Conservation (phyloP, 331 rosid species). For the Malus hybrid region DNA sequence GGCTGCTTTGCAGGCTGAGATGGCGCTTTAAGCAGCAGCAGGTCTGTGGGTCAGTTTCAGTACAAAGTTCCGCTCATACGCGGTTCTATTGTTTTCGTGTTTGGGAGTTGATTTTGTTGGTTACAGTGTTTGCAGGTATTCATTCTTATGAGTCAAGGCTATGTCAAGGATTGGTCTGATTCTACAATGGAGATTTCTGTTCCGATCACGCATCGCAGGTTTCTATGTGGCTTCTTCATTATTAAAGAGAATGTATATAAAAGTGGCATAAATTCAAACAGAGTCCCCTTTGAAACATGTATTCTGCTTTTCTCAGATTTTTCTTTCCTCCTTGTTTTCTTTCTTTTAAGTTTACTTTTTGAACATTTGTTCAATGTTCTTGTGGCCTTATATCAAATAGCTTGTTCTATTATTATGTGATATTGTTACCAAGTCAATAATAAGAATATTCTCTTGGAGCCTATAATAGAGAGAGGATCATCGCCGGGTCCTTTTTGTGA, state of each 20-base stretch:
- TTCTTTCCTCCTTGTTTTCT: background rate
- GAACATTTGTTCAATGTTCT: background rate
- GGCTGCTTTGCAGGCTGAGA: slow-evolving; percentile 96
- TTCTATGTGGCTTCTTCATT: slow-evolving; percentile 25
- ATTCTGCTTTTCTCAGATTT: background rate
- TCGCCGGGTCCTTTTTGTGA: too few species aligned
- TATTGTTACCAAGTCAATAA: background rate
- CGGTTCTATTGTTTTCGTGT: too few species aligned
- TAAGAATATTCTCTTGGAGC: background rate
- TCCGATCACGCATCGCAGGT: slow-evolving; percentile 16
- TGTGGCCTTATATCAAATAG: background rate
- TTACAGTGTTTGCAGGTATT: slow-evolving; percentile 29
- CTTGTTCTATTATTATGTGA: background rate
- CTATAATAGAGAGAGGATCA: too few species aligned
- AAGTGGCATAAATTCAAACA: slow-evolving; percentile 26
- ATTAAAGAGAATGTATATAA: slow-evolving; percentile 45
- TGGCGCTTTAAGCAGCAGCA: slow-evolving; percentile 50
- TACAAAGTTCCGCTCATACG: too few species aligned
- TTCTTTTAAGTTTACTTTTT: background rate
- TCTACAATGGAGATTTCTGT: slow-evolving; percentile 23
- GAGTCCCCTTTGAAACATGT: slow-evolving; percentile 15
- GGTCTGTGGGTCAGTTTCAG: too few species aligned
- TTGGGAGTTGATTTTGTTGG: too few species aligned
- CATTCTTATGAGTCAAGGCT: slow-evolving; percentile 24
- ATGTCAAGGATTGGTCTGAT: slow-evolving; percentile 32